Evolutionary conservation across 2,329 filamentous ascomycete genomes (phyloP), one percentile per base, ranked within the genome.

Genomic region (Helotiales sp.): DNA sequence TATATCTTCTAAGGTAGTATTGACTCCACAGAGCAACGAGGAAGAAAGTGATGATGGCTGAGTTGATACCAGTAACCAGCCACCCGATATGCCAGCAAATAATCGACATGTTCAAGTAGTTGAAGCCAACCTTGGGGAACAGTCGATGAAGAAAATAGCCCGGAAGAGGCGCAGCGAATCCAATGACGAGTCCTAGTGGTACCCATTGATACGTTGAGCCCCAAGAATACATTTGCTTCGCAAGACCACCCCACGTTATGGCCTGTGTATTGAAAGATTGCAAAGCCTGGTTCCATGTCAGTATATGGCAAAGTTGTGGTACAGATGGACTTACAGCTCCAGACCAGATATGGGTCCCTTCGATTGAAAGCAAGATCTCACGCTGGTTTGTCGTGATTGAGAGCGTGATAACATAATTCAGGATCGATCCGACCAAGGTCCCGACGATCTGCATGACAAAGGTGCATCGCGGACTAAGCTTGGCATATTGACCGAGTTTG

Each of bases 181-280:
- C 88, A n/a, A 88, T 79, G 30, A 91, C 79, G 82, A 85, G 91
- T 73, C 89, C 90, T 77, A 81, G 89, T 70, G 88, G 83, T 29
- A 91, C 76, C 2, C 77, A 77, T 1, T 81, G 77, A 71, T 91
- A 91, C 7, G 88, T 76, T 24, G 84, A 80, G 1, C 79, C 78
- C 4, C 80, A 75, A 46, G 81, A 85, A 71, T 90, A 91, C 71
- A 91, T 87, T 49, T 87, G 83, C 2, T 77, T 76, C 0, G 88
- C 88, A 57, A 91, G 88, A 57, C 88, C 88, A 55, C 88, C 87
- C 88, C 88, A 89, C 65, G 89, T 82, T 48, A 90, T 78, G 4
- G 86, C 89, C 2, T 85, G 83, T 0, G 85, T 89, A 75, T 87
- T 91, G 73, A 81, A 81, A 0, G 80, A 77, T 17, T 76, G 74